Evolutionary conservation across 805 yeast genomes (phyloP).

Genomic region (Cyberlindnera mississippiensis): DNA sequence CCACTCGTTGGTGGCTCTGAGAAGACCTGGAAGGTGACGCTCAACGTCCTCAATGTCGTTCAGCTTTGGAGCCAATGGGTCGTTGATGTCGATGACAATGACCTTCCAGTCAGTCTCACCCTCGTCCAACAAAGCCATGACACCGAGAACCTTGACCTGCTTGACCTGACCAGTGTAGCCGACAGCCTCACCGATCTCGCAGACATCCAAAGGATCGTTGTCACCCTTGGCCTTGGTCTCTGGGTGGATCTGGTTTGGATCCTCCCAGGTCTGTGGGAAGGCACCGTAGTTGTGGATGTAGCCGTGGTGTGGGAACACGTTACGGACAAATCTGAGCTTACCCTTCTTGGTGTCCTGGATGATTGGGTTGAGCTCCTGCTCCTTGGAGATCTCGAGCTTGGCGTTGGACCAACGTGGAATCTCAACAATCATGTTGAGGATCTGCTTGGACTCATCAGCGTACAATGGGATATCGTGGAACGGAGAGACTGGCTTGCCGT

Average conservation of each 20-base stretch:
- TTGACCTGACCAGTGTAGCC: constrained; percentile 60
- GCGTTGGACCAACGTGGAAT: constrained; percentile 83
- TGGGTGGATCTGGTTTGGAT: constrained; percentile 60
- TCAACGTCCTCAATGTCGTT: constrained; percentile 68
- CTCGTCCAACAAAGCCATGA: constrained; percentile 78
- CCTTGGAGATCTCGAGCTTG: constrained; percentile 70
- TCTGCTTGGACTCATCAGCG: constrained; percentile 36
- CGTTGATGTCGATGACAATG: constrained; percentile 63
- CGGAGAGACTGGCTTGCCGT: constrained; percentile 92
- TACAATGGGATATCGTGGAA: constrained; percentile 71
- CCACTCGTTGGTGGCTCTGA: constrained; percentile 71
- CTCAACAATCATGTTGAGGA: constrained; percentile 67
- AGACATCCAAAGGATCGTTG: constrained; percentile 91
- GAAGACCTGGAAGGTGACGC: constrained; percentile 61
- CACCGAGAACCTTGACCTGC: constrained; percentile 68
- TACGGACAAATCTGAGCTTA: constrained; percentile 68
- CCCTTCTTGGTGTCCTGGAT: constrained; percentile 77
- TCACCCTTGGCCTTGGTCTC: constrained; percentile 59
- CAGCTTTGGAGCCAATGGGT: constrained; percentile 58
- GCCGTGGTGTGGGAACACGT: constrained; percentile 79
- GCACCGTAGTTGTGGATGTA: constrained; percentile 88
- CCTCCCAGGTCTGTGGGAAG: constrained; percentile 95
- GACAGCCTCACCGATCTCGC: constrained; percentile 62
- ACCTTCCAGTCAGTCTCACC: constrained; percentile 98
- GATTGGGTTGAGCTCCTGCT: constrained; percentile 64